Evolutionary conservation across 768 basidiomycete genomes (phyloP), one percentile per base, ranked within the genome.

Genomic region (Gymnopilus junonius): DNA sequence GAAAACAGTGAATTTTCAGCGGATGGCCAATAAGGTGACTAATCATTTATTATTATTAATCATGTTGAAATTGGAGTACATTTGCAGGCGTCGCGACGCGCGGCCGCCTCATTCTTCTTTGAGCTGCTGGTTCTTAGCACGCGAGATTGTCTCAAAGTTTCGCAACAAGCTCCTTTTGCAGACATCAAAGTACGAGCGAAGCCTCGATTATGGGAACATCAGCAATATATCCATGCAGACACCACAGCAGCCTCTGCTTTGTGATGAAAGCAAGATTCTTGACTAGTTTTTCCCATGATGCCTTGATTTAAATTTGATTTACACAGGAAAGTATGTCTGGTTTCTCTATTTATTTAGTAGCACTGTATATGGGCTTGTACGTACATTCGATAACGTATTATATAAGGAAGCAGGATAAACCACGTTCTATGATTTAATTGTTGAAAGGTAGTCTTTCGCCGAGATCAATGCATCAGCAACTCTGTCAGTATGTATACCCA

Each of bases 21-120:
- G 85, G 70, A 83, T 94, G 80, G 83, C 93, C 14, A 83, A 91
- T 66, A 93, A 93, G 82, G 94, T 92, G 62, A 77, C 57, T 35
- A 50, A 11, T 2, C 29, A 29, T 37, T 56, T 20, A 23, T 25
- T 31, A 39, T 15, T 40, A 23, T 21, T 21, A 17, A 7, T 17
- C 2, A 15, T 39, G 14, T 46, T 8, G 23, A 12, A 20, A 46
- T 39, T 62, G 11, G 56, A n/a, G 11, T 51, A 39, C 54, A 35
- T 54, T 53, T 32, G 14, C 68, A 96, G 93, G 91, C 95, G 12
- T 92, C 94, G 10, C 90, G 93, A 50, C 88, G 94, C 42, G 97
- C 95, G 12, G 95, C 97, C 1, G 88, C 97, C 1, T 89, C 94
- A 1, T 98, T 99, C 82, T 99, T 99, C 83, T 99, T 99, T 73